Evolutionary conservation across 2,329 filamentous ascomycete species (phyloP).

Genomic region (Penicillium sp.): DNA sequence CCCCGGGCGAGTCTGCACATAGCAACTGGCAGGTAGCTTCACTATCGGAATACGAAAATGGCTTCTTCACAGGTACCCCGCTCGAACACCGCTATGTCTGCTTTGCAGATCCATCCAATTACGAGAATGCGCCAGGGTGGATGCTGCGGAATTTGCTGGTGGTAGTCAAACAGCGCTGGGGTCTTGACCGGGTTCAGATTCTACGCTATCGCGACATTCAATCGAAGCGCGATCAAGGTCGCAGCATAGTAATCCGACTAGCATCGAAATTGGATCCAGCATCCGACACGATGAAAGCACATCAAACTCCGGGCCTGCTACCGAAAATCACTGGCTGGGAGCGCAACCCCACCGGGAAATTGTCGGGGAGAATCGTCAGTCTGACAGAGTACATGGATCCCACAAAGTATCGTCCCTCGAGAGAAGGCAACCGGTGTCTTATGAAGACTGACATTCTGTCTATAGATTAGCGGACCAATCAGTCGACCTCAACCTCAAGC

Average conservation of each 20-base stretch:
- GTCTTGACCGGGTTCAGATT: conserved; percentile 73
- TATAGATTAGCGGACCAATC: conserved; percentile 77
- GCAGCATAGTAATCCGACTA: conserved; percentile 74
- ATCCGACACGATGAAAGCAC: conserved; percentile 30
- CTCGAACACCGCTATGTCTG: conserved; percentile 77
- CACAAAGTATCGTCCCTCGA: conserved; percentile 46
- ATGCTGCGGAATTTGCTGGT: conserved; percentile 85
- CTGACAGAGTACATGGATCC: conserved; percentile 94
- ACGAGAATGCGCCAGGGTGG: conserved; percentile 84
- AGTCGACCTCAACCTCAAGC: conserved; percentile 91
- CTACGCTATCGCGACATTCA: conserved; percentile 88
- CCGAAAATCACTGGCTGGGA: conserved; percentile 97
- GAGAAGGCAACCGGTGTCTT: neutral
- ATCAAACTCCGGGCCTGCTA: conserved; percentile 46
- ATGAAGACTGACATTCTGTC: neutral
- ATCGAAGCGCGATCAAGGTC: conserved; percentile 70
- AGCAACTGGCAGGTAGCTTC: conserved; percentile 69
- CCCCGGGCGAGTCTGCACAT: neutral
- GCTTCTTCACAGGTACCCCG: conserved; percentile 75
- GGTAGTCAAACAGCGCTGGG: conserved; percentile 78
- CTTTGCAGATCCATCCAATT: conserved; percentile 92
- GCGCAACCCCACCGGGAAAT: conserved; percentile 72
- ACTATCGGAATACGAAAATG: conserved; percentile 74
- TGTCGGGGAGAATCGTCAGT: conserved; percentile 74
- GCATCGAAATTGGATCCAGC: conserved; percentile 32